Evolutionary conservation across 1,284 basidiomycete species (phyloP).

Genomic region (Boletus subluridellus): DNA sequence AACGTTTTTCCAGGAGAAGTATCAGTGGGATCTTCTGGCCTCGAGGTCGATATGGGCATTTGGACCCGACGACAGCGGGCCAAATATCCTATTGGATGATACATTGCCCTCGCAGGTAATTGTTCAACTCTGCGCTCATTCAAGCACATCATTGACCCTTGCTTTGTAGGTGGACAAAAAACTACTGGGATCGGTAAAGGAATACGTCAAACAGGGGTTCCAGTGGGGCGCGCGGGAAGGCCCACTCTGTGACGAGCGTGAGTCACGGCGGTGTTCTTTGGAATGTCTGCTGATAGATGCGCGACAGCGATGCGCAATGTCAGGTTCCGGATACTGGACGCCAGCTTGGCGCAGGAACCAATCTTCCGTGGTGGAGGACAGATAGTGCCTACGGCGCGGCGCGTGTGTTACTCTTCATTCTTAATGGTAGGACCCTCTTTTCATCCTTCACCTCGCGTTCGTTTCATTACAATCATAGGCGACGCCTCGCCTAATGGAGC

Average conservation of each 20-base stretch:
- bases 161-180: conserved; percentile 83
- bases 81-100: conserved; percentile 94
- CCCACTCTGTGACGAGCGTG: conserved; percentile 96
- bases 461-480: conserved; percentile 50
- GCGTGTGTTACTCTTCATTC: conserved; percentile 99
- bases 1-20: conserved; percentile 91
- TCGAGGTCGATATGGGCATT: conserved; percentile 99
- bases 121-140: neutral
- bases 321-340: conserved; percentile 94
- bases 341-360: conserved; percentile 87
- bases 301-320: conserved; percentile 91
- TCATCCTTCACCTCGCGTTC: conserved; percentile 5
- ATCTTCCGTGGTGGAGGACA: conserved; percentile 98
- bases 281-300: conserved; percentile 2
- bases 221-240: conserved; percentile 99
- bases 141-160: neutral
- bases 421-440: conserved; percentile 66
- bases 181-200: conserved; percentile 82
- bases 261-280: conserved; percentile 39
- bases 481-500: conserved; percentile 90
- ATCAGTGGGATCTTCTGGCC: conserved; percentile 97
- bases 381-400: conserved; percentile 95
- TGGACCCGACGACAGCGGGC: conserved; percentile 91
- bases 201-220: conserved; percentile 98
- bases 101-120: conserved; percentile 88